Evolutionary conservation across 176 grass and related monocot species (phyloP), one percentile per base, ranked within the genome.

Genomic region (Secale cereale): DNA sequence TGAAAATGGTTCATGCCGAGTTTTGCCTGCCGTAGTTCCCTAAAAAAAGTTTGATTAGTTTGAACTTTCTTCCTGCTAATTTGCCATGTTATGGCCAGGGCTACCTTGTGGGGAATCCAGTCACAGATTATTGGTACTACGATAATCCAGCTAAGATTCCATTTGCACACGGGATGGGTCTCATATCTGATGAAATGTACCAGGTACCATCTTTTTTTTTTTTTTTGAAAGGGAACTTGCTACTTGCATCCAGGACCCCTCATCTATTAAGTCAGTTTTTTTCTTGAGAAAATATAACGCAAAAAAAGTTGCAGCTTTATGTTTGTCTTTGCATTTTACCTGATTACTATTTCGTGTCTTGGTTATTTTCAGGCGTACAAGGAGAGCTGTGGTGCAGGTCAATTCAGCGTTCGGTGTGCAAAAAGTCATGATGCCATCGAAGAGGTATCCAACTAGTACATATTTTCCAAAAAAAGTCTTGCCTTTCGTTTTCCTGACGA

Each of bases 161-260:
- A 48, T 95, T 90, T 86, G 81, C 46, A 69, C 82, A 95, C 31
- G 93, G 90, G 28, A 84, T 88, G 82, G 93, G 86, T 35, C 37
- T 95, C 46, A 92, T 95, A 43, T 88, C 93, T 8, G 88, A 95
- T 56, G 79, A 92, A 89, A 72, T 75, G 27, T 93, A 73, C 60
- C 64, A 96, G 94, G 94, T 96, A 75, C 59, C 73, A 32, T 20
- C 15, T 15, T 68, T 48, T 72, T 20, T 73, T 26, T 71, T 19
- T 73, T 45, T 7, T 74, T 48, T 29, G 13, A 48, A 74, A 74
- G 25, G 19, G 29, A 27, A 7, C 54, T 78, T 59, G n/a, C 12
- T 16, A 78, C 13, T 26, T 60, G 52, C 31, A 78, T 78, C 12
- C 22, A 61, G 17, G 31, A 10, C 3, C 52, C 7, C 22, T 37